Conservation (phyloP, 192 early-diverging fungal species). For the Jimgerdemannia lactiflua region DNA sequence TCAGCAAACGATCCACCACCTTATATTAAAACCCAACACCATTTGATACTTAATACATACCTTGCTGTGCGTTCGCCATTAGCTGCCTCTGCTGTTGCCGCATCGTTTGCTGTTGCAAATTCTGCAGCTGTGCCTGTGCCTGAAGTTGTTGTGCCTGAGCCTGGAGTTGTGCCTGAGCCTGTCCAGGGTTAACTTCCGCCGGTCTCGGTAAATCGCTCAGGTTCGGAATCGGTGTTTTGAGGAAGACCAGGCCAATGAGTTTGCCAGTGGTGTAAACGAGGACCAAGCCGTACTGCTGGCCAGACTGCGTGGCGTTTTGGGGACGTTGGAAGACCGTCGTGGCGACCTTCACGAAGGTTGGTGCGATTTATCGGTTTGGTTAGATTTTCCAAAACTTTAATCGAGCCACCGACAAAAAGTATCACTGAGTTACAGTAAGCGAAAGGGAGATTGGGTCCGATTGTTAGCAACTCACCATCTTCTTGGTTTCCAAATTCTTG, state of each 20-base stretch:
- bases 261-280: constrained; percentile 28
- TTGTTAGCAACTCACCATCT: constrained; percentile 20
- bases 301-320: neutral
- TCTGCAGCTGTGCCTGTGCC: neutral
- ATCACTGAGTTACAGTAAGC: neutral
- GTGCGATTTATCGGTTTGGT: neutral
- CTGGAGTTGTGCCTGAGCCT: neutral
- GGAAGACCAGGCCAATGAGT: constrained; percentile 33
- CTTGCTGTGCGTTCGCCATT: constrained; percentile 6
- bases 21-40: neutral
- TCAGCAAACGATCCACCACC: constrained; percentile 17
- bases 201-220: constrained; percentile 11
- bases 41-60: constrained; percentile 11
- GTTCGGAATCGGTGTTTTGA: constrained; percentile 24
- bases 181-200: neutral
- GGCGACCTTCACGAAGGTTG: constrained; percentile 21
- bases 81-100: constrained; percentile 19
- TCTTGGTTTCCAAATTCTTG: constrained; percentile 32
- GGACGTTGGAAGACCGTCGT: constrained; percentile 11
- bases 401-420: neutral
- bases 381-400: too few species aligned
- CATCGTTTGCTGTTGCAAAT: constrained; percentile 3
- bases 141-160: neutral
- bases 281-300: constrained; percentile 24
- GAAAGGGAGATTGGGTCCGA: neutral